Percentiles rank a stretch among this genome's conserved stretches.
These are phyloP conservation scores for Hypoxylon sp. DNA, from an alignment of 2,329 filamentous ascomycete genomes.

Conservation along the genomic window DNA sequence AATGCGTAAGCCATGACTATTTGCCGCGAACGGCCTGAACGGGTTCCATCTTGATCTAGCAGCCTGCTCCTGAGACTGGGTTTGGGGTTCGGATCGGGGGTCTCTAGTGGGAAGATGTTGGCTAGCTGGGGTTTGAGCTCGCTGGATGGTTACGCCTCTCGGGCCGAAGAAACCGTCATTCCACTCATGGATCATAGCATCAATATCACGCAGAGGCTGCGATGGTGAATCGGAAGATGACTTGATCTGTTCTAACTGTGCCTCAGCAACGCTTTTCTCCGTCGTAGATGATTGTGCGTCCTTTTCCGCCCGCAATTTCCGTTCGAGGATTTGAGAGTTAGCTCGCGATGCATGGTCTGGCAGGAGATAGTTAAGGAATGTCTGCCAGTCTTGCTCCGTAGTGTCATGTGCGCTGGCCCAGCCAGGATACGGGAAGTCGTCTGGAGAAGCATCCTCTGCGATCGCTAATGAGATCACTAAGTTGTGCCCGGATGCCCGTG, in stretches of 20 bases:
- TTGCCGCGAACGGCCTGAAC: constrained; percentile 41
- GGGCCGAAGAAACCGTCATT: constrained; percentile 70
- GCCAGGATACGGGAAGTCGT: constrained; percentile 61
- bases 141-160: constrained; percentile 62
- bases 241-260: constrained; percentile 59
- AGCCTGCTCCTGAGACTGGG: constrained; percentile 28
- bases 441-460: constrained; percentile 55
- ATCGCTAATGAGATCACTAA: constrained; percentile 57
- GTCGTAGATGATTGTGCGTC: constrained; percentile 48
- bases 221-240: constrained; percentile 46
- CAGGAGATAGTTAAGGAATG: constrained; percentile 70
- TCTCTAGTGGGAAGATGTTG: constrained; percentile 16
- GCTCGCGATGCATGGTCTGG: constrained; percentile 62
- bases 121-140: constrained; percentile 45
- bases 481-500: constrained; percentile 15
- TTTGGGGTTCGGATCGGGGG: constrained; percentile 10
- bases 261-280: constrained; percentile 57
- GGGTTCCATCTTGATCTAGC: constrained; percentile 45
- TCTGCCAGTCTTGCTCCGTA: constrained; percentile 69
- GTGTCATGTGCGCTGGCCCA: constrained; percentile 62
- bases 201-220: constrained; percentile 52
- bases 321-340: constrained; percentile 65
- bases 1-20: constrained; percentile 53
- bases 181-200: constrained; percentile 67
- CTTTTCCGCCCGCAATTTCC: constrained; percentile 64